A percentile compares a stretch with the other conserved stretches of the same genome.
phyloP scores from a whole-genome alignment of 306 rosid species.

The Bauhinia variegata region DNA sequence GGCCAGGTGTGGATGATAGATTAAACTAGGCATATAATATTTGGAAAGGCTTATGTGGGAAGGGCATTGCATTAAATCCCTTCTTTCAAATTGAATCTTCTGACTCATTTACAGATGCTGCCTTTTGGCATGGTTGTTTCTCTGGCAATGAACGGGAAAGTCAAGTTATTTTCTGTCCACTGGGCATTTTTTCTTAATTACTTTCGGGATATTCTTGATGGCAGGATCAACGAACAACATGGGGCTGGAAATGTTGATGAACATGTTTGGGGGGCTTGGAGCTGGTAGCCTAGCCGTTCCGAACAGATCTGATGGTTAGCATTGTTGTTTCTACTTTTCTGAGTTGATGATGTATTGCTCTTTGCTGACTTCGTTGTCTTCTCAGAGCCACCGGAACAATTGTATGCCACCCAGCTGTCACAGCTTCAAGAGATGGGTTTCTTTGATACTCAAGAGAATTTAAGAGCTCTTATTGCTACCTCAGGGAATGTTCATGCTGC shows the following conservation, averaged over 20 bases:
- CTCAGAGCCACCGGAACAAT: constrained; percentile 83
- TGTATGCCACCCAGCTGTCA: constrained; percentile 77
- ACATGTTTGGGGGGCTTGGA: constrained; percentile 93
- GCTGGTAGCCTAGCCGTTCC: constrained; percentile 78
- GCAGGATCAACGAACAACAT: constrained; percentile 56
- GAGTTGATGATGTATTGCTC: not conserved
- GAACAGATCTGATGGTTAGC: constrained; percentile 69
- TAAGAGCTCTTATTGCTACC: constrained; percentile 79
- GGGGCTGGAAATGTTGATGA: constrained; percentile 74
- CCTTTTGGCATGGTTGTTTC: constrained; percentile 8
- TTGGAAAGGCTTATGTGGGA: no score
- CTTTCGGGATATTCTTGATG: constrained; percentile 8
- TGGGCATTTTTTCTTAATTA: constrained; percentile 19
- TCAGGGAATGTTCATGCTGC: constrained; percentile 89
- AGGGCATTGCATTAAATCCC: no score
- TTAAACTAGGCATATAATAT: no score
- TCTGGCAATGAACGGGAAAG: constrained; percentile 8
- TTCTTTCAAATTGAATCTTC: no score
- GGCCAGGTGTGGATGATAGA: no score
- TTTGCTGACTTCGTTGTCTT: constrained; percentile 22
- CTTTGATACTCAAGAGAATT: constrained; percentile 86
- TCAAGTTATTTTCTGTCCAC: constrained; percentile 6
- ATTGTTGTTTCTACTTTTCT: constrained; percentile 32
- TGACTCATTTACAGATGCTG: not conserved
- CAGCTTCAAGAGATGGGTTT: constrained; percentile 98